Percentiles rank a stretch among this genome's conserved stretches.
These are phyloP conservation scores for Phaseolus coccineus DNA, from an alignment of 331 rosid genomes.

Conservation along the genomic window DNA sequence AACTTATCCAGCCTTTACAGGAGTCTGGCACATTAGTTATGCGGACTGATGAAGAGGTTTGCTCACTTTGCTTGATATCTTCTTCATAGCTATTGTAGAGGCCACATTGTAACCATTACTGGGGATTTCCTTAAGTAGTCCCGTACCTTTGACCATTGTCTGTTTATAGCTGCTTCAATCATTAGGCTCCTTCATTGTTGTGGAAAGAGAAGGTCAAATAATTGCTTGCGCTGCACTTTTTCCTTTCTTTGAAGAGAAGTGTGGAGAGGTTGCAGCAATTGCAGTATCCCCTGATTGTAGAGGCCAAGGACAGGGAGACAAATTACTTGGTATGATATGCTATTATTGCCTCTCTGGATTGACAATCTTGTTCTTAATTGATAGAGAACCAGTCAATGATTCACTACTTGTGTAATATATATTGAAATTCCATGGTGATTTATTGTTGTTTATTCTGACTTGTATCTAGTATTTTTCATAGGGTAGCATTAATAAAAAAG, in stretches of 20 bases:
- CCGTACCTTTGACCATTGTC: neutral
- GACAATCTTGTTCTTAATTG: constrained; percentile 1
- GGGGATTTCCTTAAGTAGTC: neutral
- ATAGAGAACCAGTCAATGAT: neutral
- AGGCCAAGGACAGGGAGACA: constrained; percentile 86
- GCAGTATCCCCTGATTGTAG: constrained; percentile 82
- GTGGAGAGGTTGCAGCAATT: constrained; percentile 85
- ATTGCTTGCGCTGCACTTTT: constrained; percentile 82
- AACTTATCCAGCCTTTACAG: constrained; percentile 68
- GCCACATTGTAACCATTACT: neutral
- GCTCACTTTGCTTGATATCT: constrained; percentile 26
- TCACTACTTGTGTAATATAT: constrained; percentile 3
- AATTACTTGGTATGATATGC: constrained; percentile 69
- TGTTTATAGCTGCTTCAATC: constrained; percentile 59
- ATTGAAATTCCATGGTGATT: neutral
- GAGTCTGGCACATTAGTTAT: constrained; percentile 66
- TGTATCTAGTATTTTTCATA: neutral
- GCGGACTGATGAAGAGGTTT: constrained; percentile 77
- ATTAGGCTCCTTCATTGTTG: constrained; percentile 64
- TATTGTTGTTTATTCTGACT: neutral
- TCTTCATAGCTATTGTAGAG: constrained; percentile 22
- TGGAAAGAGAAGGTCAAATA: constrained; percentile 89
- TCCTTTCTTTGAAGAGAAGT: constrained; percentile 72
- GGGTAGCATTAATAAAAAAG: neutral
- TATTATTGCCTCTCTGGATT: constrained; percentile 19